Evolutionary conservation across 2,329 filamentous ascomycete genomes (phyloP), one percentile per base, ranked within the genome.

Genomic region (Chalaropsis thielavioides): DNA sequence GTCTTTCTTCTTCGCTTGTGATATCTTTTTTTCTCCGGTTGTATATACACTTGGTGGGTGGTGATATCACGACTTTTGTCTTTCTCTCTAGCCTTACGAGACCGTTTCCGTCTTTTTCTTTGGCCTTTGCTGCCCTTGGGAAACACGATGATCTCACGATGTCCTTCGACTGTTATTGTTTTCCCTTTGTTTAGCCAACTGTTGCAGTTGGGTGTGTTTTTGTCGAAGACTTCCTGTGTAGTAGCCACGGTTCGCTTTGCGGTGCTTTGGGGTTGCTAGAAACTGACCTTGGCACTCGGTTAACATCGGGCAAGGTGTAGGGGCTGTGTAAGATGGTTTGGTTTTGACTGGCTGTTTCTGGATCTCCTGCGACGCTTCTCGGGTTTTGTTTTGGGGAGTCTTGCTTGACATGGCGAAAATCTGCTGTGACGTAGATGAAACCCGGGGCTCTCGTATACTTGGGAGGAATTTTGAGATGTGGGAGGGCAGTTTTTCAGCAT

Each of bases 1-100:
- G 43, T 58, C 24, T 35, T 54, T 46, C 61, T 61, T 62, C 61
- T 61, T 62, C 62, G 13, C 35, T 51, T 56, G 63, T 27, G 41
- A 19, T 43, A 38, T 61, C 60, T 31, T 66, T 43, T 65, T 46
- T 56, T 62, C 22, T 38, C 61, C 19, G 35, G 64, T 44, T 62
- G 35, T 61, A 61, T 64, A 65, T 61, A 65, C 61, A 62, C 43
- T 62, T 41, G n/a, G 22, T 59, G 27, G 10, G 43, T 61, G 64
- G 31, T 65, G 22, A 22, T 31, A 22, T 24, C 40, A 17, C 17
- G 51, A 44, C 40, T 38, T 19, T 35, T 56, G 38, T 65, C 17
- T 49, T 56, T 38, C 22, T 49, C 51, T 58, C 31, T 6, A 31
- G 31, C 59, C 31, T 61, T 61, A 17, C 24, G 46, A 51, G 46